A percentile compares a stretch with the other conserved stretches of the same genome.
These are phyloP conservation scores for Pleurotus ostreatus DNA, from an alignment of 768 basidiomycete genomes.

Conservation along the genomic window DNA sequence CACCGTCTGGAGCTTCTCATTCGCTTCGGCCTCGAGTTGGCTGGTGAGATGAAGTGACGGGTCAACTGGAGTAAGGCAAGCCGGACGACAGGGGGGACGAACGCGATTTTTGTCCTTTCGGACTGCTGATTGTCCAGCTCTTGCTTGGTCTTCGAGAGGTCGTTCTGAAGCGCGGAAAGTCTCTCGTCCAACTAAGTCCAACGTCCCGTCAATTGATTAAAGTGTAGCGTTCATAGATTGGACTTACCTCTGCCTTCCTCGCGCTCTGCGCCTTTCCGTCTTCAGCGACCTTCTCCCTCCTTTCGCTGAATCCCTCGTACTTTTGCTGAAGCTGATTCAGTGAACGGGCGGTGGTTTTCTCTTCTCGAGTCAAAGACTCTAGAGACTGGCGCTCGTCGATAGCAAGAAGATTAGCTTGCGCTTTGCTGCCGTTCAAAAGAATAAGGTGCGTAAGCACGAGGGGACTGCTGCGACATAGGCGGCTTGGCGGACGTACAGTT, in stretches of 20 bases:
- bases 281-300: constrained; percentile 48
- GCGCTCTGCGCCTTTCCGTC: constrained; percentile 46
- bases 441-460: neutral
- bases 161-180: constrained; percentile 48
- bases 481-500: constrained; percentile 48
- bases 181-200: constrained; percentile 55
- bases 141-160: constrained; percentile 63
- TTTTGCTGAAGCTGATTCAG: constrained; percentile 66
- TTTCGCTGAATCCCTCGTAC: constrained; percentile 59
- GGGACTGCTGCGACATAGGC: neutral
- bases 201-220: neutral
- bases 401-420: constrained; percentile 71
- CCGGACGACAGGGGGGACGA: constrained; percentile 19
- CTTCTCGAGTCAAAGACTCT: constrained; percentile 76
- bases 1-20: constrained; percentile 83
- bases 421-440: constrained; percentile 51
- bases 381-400: constrained; percentile 85
- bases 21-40: constrained; percentile 85
- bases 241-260: constrained; percentile 56
- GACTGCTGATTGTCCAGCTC: constrained; percentile 84
- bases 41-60: constrained; percentile 32
- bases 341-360: constrained; percentile 66
- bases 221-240: neutral
- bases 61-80: neutral
- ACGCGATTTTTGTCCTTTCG: constrained; percentile 80